Evolutionary conservation across 768 basidiomycete species (phyloP), one percentile per base, ranked within the genome.

Genomic region (Lactarius akahatsu): DNA sequence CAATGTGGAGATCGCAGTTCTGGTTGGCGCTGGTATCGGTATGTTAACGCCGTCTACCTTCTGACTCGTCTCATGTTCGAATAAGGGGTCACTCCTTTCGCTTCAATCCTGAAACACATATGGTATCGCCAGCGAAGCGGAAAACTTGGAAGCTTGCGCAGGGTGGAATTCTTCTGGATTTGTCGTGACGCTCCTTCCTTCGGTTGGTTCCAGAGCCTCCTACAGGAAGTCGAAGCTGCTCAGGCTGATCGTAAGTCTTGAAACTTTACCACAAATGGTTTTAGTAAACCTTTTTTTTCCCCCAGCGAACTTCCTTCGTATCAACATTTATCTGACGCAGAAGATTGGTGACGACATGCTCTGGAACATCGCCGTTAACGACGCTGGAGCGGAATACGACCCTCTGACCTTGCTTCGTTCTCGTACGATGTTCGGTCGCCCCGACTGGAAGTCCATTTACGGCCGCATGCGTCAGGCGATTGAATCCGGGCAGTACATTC

Each of bases 101-200:
- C 94, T 0, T 93, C 92, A 23, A 96, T 98, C 72, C 81, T 98
- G 70, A 96, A 95, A 79, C 91, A 97, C 74, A 92, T 98, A 68
- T 96, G 94, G 94, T 96, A 96, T 79, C 86, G 87, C 71, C 94
- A 96, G 77, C 87, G 86, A 78, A 83, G 82, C 64, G 88, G 89
- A 50, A 83, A 85, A 65, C 79, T 96, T 41, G 91, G 92, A 38
- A 84, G 87, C 36, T 86, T 98, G 64, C 87, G 89, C 61, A 86
- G 91, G 52, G 96, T 97, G 65, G 93, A 96, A 72, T 96, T 96
- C 77, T 92, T 96, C 80, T 96, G 94, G 95, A 85, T 93, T 69
- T 92, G 89, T 75, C 89, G 92, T 74, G 92, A 95, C 71, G 87
- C 91, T n/a, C 92, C 92, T n/a, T 92, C 91, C n/a, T 94, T 97